Evolutionary conservation across 176 grass and related monocot genomes (phyloP).

Genomic region (Triticum urartu): DNA sequence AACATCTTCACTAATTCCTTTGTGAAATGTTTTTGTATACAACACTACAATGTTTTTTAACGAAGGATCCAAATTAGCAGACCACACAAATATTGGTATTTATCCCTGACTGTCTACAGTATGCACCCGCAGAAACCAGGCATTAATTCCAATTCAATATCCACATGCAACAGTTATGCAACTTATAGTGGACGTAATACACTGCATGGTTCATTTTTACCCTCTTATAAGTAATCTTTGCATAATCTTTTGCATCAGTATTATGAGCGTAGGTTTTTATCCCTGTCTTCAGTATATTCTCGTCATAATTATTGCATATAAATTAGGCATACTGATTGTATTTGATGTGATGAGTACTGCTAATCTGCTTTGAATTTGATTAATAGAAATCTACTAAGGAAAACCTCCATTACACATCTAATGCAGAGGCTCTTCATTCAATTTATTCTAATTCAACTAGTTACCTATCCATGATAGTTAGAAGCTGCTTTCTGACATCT

Average conservation of each 20-base stretch:
- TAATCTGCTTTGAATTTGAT: not conserved
- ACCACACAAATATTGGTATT: not conserved
- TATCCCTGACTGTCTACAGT: no score
- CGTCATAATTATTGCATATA: not conserved
- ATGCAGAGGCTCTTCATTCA: not conserved
- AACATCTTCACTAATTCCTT: not conserved
- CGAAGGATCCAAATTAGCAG: not conserved
- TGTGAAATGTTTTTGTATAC: no score
- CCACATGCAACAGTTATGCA: not conserved
- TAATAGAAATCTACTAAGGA: not conserved
- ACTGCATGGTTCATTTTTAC: not conserved
- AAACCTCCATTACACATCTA: constrained; percentile 7
- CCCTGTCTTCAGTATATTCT: not conserved
- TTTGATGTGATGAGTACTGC: constrained; percentile 2
- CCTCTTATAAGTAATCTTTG: not conserved
- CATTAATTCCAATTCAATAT: not conserved
- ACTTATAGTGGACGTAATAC: not conserved
- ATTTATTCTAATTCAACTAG: constrained; percentile 9
- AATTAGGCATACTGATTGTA: not conserved
- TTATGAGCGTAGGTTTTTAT: not conserved
- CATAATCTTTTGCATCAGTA: not conserved
- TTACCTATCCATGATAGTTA: constrained; percentile 96
- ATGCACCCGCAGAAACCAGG: not conserved
- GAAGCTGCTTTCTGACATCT: constrained; percentile 93
- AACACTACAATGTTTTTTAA: not conserved